Percentiles rank a stretch among this genome's conserved stretches.
These are phyloP conservation scores for Tetrastigma voinierianum DNA, from an alignment of 164 flowering plant species.

Conservation along the genomic window DNA sequence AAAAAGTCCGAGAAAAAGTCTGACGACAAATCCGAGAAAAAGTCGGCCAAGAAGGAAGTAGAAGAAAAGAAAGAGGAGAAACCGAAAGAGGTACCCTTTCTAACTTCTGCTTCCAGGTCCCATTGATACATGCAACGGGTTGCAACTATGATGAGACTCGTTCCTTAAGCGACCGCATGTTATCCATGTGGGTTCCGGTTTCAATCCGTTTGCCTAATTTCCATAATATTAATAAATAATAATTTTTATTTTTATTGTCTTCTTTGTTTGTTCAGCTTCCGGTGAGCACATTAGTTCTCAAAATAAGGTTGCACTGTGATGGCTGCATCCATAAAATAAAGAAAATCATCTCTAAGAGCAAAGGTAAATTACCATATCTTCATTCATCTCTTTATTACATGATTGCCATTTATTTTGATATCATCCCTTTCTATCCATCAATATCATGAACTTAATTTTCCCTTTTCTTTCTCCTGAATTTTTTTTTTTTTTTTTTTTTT, in stretches of 20 bases:
- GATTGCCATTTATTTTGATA: too few relatives aligned
- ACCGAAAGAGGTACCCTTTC: constrained; percentile 40
- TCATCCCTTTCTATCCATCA: too few relatives aligned
- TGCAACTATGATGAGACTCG: neutral
- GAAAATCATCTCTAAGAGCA: constrained; percentile 41
- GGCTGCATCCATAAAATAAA: constrained; percentile 72
- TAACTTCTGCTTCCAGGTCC: neutral
- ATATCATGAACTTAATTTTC: too few relatives aligned
- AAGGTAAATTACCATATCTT: constrained; percentile 38
- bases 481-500: too few relatives aligned
- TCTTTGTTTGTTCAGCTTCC: constrained; percentile 21
- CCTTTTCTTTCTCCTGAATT: too few relatives aligned
- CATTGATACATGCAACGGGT: constrained; percentile 10
- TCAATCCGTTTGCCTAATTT: too few relatives aligned
- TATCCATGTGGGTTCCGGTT: neutral
- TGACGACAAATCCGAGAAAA: constrained; percentile 26
- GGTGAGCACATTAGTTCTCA: constrained; percentile 53
- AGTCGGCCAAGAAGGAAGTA: constrained; percentile 21
- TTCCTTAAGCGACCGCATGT: neutral
- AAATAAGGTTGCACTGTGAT: constrained; percentile 71
- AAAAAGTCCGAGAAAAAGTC: constrained; percentile 29
- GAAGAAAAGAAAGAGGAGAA: constrained; percentile 34
- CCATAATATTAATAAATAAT: too few relatives aligned
- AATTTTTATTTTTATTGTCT: neutral
- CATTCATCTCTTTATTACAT: too few relatives aligned